phyloP scores from a whole-genome alignment of 2,329 filamentous ascomycete genomes.

The Parastagonospora nodorum region DNA sequence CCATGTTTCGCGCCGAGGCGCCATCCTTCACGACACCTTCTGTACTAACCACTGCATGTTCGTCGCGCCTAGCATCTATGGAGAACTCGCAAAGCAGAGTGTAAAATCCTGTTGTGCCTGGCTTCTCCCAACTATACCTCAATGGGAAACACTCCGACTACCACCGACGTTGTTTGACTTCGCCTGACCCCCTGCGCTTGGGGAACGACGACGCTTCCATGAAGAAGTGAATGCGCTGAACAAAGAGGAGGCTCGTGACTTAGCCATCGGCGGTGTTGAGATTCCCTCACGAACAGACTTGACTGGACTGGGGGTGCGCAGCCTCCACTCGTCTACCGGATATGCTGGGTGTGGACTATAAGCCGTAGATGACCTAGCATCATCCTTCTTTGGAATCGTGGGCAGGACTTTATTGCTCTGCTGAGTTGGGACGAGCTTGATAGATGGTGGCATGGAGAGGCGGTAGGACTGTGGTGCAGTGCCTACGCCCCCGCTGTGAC shows the following conservation, averaged over 20 bases:
- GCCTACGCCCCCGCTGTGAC: neutral
- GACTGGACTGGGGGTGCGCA: conserved; percentile 35
- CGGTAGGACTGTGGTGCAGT: conserved; percentile 14
- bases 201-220: conserved; percentile 28
- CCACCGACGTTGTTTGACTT: neutral
- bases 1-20: neutral
- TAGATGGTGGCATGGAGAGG: conserved; percentile 32
- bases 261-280: conserved; percentile 23
- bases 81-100: too few species aligned
- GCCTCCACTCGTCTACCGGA: conserved; percentile 30
- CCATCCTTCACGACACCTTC: neutral
- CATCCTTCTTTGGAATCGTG: conserved; percentile 23
- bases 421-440: conserved; percentile 21
- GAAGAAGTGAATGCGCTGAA: conserved; percentile 25
- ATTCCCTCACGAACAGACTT: conserved; percentile 25
- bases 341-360: conserved; percentile 33
- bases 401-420: conserved; percentile 13
- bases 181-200: neutral
- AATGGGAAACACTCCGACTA: conserved; percentile 9
- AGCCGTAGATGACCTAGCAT: conserved; percentile 14
- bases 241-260: conserved; percentile 20
- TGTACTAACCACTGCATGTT: too few species aligned
- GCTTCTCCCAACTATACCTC: neutral
- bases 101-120: too few species aligned
- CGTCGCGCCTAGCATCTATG: too few species aligned